Evolutionary conservation across 23 red algal genomes (phyloP).

Genomic region (Gracilaria caudata): DNA sequence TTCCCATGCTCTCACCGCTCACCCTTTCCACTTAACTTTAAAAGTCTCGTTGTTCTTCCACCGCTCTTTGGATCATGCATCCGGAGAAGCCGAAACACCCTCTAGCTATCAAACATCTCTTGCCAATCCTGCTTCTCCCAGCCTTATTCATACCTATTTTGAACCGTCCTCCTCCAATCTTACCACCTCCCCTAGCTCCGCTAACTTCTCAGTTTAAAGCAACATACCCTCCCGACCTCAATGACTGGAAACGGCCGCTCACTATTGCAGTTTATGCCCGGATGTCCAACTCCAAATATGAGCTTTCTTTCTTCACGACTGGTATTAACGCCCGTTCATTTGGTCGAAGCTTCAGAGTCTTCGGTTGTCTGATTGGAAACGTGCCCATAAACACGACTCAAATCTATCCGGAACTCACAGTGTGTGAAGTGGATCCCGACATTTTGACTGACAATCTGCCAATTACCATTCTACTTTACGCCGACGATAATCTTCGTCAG

Average conservation of each 20-base stretch:
- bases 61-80: not conserved
- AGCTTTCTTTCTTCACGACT: slow-evolving; percentile 37
- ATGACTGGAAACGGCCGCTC: slow-evolving; percentile 44
- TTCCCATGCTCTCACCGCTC: too few species aligned
- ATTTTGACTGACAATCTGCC: not conserved
- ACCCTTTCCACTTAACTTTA: not conserved
- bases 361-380: slow-evolving; percentile 42
- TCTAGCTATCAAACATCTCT: not conserved
- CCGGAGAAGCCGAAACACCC: not conserved
- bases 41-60: not conserved
- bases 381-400: not conserved
- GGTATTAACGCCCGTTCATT: slow-evolving; percentile 7
- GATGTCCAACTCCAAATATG: not conserved
- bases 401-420: slow-evolving; percentile 12
- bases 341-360: slow-evolving; percentile 22
- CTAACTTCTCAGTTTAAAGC: not conserved
- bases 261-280: slow-evolving; percentile 22
- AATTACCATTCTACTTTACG: not conserved
- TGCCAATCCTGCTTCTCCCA: not conserved
- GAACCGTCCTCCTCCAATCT: slow-evolving; percentile 4
- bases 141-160: not conserved
- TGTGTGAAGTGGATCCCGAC: slow-evolving; percentile 27
- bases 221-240: not conserved
- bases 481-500: slow-evolving; percentile 9
- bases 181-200: not conserved